phyloP scores from a whole-genome alignment of 163 green algal genomes.

The Chlamydomonas reinhardtii region DNA sequence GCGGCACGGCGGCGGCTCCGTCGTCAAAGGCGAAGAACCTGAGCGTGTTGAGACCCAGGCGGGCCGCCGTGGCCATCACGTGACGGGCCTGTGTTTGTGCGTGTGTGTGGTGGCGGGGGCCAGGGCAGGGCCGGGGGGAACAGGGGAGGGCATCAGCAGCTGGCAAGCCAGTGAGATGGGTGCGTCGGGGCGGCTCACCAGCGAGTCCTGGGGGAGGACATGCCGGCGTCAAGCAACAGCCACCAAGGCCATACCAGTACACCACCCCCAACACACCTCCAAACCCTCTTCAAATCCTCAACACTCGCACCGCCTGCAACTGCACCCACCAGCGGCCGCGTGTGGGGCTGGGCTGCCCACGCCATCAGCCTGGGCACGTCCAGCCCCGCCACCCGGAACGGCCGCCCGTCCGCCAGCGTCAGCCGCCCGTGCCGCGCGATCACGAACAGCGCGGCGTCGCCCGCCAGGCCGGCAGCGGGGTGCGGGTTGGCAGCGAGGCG shows the following conservation, averaged over 20 bases:
- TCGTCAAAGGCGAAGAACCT: constrained; percentile 57
- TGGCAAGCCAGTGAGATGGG: too few relatives aligned
- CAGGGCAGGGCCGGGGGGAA: too few relatives aligned
- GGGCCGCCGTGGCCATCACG: constrained; percentile 18
- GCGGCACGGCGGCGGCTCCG: neutral
- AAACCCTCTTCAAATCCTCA: too few relatives aligned
- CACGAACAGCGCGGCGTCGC: constrained; percentile 48
- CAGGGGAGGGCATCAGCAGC: too few relatives aligned
- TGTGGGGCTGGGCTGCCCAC: neutral
- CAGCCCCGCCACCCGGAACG: constrained; percentile 10
- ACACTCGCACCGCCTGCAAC: neutral
- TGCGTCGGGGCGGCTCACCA: too few relatives aligned
- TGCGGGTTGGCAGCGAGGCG: constrained; percentile 18
- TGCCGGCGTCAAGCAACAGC: too few relatives aligned
- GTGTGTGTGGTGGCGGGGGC: neutral
- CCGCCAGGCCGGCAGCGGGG: constrained; percentile 8
- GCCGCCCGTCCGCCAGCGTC: constrained; percentile 35
- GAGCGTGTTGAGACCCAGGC: constrained; percentile 52
- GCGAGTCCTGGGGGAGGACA: too few relatives aligned
- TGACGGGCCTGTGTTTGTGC: neutral
- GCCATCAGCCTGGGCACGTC: constrained; percentile 43
- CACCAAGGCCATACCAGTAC: too few relatives aligned
- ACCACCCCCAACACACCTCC: neutral
- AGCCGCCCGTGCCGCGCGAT: constrained; percentile 2
- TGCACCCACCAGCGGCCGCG: neutral